phyloP scores from a whole-genome alignment of 495 filamentous ascomycete species.

The Aspergillus cavernicola region DNA sequence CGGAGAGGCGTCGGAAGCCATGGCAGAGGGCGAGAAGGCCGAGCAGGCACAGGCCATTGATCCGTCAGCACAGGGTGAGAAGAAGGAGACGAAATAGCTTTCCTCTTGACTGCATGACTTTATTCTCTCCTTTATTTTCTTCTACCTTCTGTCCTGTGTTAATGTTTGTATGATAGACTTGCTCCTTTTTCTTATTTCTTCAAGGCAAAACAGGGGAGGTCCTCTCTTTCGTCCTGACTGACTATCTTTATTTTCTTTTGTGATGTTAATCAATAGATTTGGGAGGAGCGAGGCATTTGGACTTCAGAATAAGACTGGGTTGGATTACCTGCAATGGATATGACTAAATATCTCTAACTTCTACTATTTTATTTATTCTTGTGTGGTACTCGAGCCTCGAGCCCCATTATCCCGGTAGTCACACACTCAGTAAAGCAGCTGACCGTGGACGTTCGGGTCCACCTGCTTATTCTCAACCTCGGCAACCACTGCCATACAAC shows the following conservation, averaged over 20 bases:
- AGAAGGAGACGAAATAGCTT: conserved; percentile 26
- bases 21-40: conserved; percentile 36
- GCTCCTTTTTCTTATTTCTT: conserved; percentile 5
- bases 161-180: conserved; percentile 26
- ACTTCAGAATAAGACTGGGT: not conserved
- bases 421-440: too few relatives aligned
- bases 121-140: not conserved
- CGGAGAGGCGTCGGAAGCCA: conserved; percentile 40
- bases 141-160: conserved; percentile 17
- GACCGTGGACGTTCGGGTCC: not conserved
- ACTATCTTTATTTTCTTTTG: not conserved
- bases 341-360: too few relatives aligned
- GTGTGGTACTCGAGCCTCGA: too few relatives aligned
- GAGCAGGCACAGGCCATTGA: conserved; percentile 25
- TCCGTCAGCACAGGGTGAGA: conserved; percentile 14
- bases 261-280: not conserved
- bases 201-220: too few relatives aligned
- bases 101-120: not conserved
- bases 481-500: not conserved
- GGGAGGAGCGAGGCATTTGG: not conserved
- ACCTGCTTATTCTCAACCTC: not conserved
- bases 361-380: too few relatives aligned
- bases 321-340: too few relatives aligned
- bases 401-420: too few relatives aligned
- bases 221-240: too few relatives aligned